Percentiles rank a stretch among this genome's conserved stretches.
These are phyloP conservation scores for Aspergillus avenaceus DNA, from an alignment of 495 filamentous ascomycete species.

Conservation along the genomic window DNA sequence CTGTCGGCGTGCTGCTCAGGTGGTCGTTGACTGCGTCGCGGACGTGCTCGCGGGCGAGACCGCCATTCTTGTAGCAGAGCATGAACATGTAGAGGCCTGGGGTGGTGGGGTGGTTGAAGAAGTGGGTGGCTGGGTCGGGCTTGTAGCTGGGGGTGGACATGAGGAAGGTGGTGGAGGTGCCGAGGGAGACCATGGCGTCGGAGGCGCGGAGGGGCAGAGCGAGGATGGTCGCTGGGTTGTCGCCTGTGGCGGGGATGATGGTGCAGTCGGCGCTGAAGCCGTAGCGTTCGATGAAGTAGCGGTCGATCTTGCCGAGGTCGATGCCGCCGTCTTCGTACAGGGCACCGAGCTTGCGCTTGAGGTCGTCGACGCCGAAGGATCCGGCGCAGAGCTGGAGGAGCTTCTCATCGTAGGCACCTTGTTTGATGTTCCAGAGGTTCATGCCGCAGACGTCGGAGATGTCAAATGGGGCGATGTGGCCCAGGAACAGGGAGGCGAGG, in stretches of 20 bases:
- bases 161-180: constrained; percentile 93
- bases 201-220: constrained; percentile 78
- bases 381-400: constrained; percentile 77
- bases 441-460: constrained; percentile 95
- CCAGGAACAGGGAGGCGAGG: constrained; percentile 86
- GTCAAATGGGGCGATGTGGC: constrained; percentile 80
- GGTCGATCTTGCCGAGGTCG: constrained; percentile 65
- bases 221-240: constrained; percentile 94
- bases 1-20: constrained; percentile 32
- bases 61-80: constrained; percentile 99
- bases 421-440: constrained; percentile 91
- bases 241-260: constrained; percentile 84
- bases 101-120: constrained; percentile 86
- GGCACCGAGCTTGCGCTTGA: constrained; percentile 74
- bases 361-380: constrained; percentile 56
- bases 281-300: constrained; percentile 74
- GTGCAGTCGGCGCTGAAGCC: constrained; percentile 71
- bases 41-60: constrained; percentile 83
- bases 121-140: constrained; percentile 81
- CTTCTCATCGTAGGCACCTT: constrained; percentile 64
- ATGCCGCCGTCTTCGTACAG: constrained; percentile 77
- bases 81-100: constrained; percentile 92
- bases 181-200: constrained; percentile 90
- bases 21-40: constrained; percentile 62
- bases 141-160: constrained; percentile 91